phyloP scores from a whole-genome alignment of 768 basidiomycete genomes.

The Amanita brunnescens region DNA sequence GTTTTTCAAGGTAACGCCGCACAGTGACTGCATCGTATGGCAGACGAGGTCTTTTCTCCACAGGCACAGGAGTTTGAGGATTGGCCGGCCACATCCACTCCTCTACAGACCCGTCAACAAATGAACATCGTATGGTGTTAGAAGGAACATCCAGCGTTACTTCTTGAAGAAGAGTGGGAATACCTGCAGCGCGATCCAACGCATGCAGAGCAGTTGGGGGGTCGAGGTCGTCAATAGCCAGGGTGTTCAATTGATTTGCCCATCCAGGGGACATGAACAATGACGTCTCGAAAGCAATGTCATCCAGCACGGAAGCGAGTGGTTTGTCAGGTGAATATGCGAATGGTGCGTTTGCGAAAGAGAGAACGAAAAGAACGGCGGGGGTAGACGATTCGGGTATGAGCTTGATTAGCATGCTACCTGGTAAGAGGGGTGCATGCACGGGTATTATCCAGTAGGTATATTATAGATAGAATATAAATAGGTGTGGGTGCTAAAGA shows the following conservation, averaged over 20 bases:
- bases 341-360: slow-evolving; percentile 42
- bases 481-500: not conserved
- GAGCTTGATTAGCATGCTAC: slow-evolving; percentile 51
- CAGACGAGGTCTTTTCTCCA: not conserved
- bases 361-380: slow-evolving; percentile 49
- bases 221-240: slow-evolving; percentile 45
- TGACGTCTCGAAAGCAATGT: slow-evolving; percentile 11
- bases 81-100: slow-evolving; percentile 31
- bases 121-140: slow-evolving; percentile 39
- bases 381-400: slow-evolving; percentile 33
- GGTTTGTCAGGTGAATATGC: slow-evolving; percentile 8
- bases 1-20: slow-evolving; percentile 28
- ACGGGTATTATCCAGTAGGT: slow-evolving; percentile 4
- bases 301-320: slow-evolving; percentile 22
- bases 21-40: not conserved
- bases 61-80: slow-evolving; percentile 18
- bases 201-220: slow-evolving; percentile 44
- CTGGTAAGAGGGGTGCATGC: slow-evolving; percentile 4
- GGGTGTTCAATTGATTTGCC: slow-evolving; percentile 42
- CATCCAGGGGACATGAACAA: slow-evolving; percentile 44
- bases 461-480: not conserved
- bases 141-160: slow-evolving; percentile 53
- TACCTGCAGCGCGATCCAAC: slow-evolving; percentile 51
- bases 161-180: slow-evolving; percentile 46
- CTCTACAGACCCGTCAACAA: slow-evolving; percentile 46